These are phyloP conservation scores for Alternaria triticina DNA, from an alignment of 2,329 filamentous ascomycete genomes.

Conservation along the genomic window DNA sequence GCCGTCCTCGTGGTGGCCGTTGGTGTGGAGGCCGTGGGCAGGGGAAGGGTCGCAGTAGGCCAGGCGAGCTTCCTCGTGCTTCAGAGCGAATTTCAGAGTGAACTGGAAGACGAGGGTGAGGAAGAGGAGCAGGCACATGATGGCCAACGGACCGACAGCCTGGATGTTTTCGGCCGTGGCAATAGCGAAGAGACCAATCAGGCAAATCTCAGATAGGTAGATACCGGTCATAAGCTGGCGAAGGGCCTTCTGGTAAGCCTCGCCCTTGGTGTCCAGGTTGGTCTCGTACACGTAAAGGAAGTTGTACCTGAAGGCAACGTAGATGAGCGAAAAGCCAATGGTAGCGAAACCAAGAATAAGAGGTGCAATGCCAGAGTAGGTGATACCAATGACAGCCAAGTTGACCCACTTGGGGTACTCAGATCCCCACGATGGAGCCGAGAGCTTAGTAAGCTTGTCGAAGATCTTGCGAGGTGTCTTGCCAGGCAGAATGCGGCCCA, in stretches of 20 bases:
- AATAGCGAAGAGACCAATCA: constrained; percentile 56
- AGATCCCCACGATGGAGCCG: constrained; percentile 53
- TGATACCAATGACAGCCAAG: constrained; percentile 53
- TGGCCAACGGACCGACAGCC: constrained; percentile 50
- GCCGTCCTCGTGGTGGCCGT: constrained; percentile 32
- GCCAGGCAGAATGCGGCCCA: constrained; percentile 65
- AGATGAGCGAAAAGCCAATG: constrained; percentile 53
- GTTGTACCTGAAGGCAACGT: constrained; percentile 58
- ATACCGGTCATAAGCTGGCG: constrained; percentile 56
- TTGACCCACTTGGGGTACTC: constrained; percentile 57
- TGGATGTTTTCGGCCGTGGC: constrained; percentile 42
- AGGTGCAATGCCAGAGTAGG: constrained; percentile 58
- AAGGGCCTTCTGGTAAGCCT: constrained; percentile 54
- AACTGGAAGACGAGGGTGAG: constrained; percentile 52
- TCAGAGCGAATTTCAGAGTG: constrained; percentile 41
- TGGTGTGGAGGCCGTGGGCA: constrained; percentile 16
- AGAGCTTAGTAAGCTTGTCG: constrained; percentile 51
- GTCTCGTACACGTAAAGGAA: constrained; percentile 58
- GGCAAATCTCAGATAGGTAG: constrained; percentile 56
- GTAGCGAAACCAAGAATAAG: constrained; percentile 55
- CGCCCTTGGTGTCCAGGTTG: constrained; percentile 55
- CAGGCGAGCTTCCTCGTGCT: constrained; percentile 38
- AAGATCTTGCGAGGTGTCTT: constrained; percentile 57
- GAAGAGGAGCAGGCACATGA: constrained; percentile 52
- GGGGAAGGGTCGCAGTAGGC: constrained; percentile 34